These are phyloP conservation scores for Lactarius vividus DNA, from an alignment of 768 basidiomycete species.

Conservation along the genomic window DNA sequence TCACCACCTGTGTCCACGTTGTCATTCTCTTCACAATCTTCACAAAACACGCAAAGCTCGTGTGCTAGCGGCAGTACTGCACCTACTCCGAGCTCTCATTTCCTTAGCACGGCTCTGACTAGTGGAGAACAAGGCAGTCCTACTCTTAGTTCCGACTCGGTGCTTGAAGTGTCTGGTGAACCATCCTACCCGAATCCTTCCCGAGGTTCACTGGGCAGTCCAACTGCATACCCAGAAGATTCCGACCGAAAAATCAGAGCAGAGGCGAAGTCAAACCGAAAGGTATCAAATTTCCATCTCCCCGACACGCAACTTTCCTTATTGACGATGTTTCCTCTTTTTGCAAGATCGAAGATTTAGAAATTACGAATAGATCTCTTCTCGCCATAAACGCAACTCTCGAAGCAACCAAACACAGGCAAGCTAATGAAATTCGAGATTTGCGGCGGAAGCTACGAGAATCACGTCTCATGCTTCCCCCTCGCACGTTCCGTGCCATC, in stretches of 20 bases:
- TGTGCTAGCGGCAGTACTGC: slow-evolving; percentile 38
- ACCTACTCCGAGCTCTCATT: slow-evolving; percentile 44
- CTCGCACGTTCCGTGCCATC: slow-evolving; percentile 55
- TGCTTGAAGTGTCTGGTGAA: slow-evolving; percentile 12
- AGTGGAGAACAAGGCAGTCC: slow-evolving; percentile 2
- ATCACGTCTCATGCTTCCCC: slow-evolving; percentile 74
- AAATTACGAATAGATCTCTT: slow-evolving; percentile 86
- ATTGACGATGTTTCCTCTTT: background rate
- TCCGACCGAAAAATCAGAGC: slow-evolving; percentile 58
- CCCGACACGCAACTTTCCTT: slow-evolving; percentile 1
- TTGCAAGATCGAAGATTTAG: slow-evolving; percentile 83
- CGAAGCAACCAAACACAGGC: slow-evolving; percentile 74
- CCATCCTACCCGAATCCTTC: slow-evolving; percentile 13
- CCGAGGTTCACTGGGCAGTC: slow-evolving; percentile 8
- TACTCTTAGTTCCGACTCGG: background rate
- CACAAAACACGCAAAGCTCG: slow-evolving; percentile 41
- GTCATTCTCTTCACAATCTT: slow-evolving; percentile 71
- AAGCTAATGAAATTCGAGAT: slow-evolving; percentile 83
- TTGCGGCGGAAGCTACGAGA: slow-evolving; percentile 80
- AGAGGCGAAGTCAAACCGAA: slow-evolving; percentile 82
- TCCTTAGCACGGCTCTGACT: slow-evolving; percentile 30
- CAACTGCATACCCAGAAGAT: slow-evolving; percentile 19
- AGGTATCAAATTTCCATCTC: slow-evolving; percentile 47
- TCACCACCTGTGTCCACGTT: slow-evolving; percentile 71
- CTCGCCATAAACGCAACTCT: slow-evolving; percentile 81